phyloP scores from a whole-genome alignment of 495 filamentous ascomycete species.

The Xylona heveae region DNA sequence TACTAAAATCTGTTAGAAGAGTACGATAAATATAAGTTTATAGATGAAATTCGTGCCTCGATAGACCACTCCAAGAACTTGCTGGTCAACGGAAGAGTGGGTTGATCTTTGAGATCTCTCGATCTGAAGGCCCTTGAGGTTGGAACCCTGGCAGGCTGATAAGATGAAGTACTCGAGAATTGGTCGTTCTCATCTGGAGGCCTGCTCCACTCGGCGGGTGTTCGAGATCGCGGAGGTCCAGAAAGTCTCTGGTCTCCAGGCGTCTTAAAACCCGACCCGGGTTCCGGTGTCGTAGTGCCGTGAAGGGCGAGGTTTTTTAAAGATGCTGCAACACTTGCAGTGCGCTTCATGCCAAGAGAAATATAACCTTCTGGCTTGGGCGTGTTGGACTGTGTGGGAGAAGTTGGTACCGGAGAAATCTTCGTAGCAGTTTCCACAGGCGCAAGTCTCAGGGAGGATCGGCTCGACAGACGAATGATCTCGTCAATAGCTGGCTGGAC shows the following conservation, averaged over 20 bases:
- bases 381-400: conserved; percentile 11
- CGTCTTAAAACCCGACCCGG: conserved; percentile 11
- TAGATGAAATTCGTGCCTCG: conserved; percentile 30
- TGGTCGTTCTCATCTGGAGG: conserved; percentile 67
- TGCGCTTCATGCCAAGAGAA: conserved; percentile 37
- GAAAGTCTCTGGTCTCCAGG: conserved; percentile 6
- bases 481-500: conserved; percentile 59
- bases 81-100: conserved; percentile 52
- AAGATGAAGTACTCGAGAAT: conserved; percentile 39
- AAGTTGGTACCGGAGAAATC: conserved; percentile 3
- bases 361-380: conserved; percentile 44
- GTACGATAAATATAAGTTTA: background rate
- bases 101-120: conserved; percentile 28
- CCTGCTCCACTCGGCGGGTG: conserved; percentile 46
- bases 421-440: conserved; percentile 9
- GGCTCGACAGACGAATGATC: conserved; percentile 35
- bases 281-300: conserved; percentile 8
- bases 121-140: conserved; percentile 49
- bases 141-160: conserved; percentile 56
- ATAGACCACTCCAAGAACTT: conserved; percentile 87
- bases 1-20: conserved; percentile 27
- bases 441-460: conserved; percentile 10
- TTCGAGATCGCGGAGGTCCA: conserved; percentile 27
- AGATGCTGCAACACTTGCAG: conserved; percentile 51
- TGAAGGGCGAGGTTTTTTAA: conserved; percentile 50